Base-by-base conservation (phyloP, 257 asterid genomes). In the Fraxinus anomala region DNA sequence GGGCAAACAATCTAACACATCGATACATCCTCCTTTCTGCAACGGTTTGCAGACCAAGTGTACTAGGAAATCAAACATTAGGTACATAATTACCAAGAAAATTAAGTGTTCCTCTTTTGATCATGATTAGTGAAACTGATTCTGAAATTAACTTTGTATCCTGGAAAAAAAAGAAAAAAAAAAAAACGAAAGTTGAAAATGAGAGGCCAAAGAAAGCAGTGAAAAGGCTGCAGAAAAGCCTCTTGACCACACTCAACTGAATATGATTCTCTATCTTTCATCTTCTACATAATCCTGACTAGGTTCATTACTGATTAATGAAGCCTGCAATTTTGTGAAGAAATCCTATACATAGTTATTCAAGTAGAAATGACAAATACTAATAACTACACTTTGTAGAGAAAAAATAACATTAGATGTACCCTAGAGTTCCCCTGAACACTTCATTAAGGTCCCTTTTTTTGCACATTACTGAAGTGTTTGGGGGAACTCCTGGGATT, bases 351-450 rank as follows among this genome's bases (percentile, higher is more conserved):
- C 72, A 81, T 78, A 68, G 75, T 74, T 30, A 75, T 4, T 36
- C 9, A 8, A 33, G 70, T 54, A 26, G 12, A 6, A 77, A 23
- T 70, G 49, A 71, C 76, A 26, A 49, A 26, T 6, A 54, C 0
- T 1, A 37, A 7, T 6, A 37, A 28, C 9, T 16, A 3, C 47
- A 40, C 47, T 40, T 40, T 39, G 13, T 39, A n/a, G 63, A 14
- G 63, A 13, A 28, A 49, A n/a, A 19, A 54, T 10, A n/a, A 6
- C 10, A 23, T 85, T 84, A 77, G 66, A 76, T 78, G 84, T 81
- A 23, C 79, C 68, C 84, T 80, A 82, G 88, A 82, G 88, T 85
- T 85, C 86, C 86, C 75, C 30, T 76, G 71, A 85, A 72, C 85
- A 80, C 89, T 85, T 85, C 85, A 19, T 42, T 5, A 26, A 26